Evolutionary conservation across 164 flowering plant genomes (phyloP), one percentile per base, ranked within the genome.

Genomic region (Santalum album): DNA sequence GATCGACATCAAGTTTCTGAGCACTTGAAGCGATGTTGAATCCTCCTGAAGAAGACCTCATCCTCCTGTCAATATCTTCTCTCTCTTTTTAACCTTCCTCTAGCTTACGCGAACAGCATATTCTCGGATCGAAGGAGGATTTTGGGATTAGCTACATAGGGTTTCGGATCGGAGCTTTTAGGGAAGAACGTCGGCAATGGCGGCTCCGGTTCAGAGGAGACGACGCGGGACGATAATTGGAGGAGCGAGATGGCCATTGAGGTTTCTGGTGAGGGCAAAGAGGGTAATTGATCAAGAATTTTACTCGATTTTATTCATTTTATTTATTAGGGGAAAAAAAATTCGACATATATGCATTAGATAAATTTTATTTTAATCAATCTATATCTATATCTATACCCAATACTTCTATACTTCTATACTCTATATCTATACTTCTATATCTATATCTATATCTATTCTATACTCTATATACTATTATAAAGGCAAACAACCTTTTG

Each of bases 11-110:
- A 56, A 86, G 67, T 45, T 54, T 80, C 65, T 50, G 81, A 12
- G 94, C 65, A 49, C 72, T 73, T 0, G 84, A 83, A 0, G 84
- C 81, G 61, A 88, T 72, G 74, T 77, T 78, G 62, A 92, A 77
- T 53, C 66, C 57, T 18, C 70, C 75, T 0, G 75, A 69, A 40
- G 92, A 77, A 1, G 88, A 68, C 69, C 69, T 74, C 88, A 78
- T 79, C 67, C 26, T 60, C 63, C 25, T 9, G 3, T 35, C 49
- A 25, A 6, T 14, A 7, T 40, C 49, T 12, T 45, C 16, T 21
- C 21, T 43, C 7, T 12, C 19, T 18, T 20, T 3, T 9, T 25
- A 3, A 32, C 32, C 25, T 45, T 1, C 19, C 10, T 12, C 16
- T 6, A 2, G 6, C 26, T 44, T 44, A 15, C 43, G 14, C 10